Evolutionary conservation across 148 eudicot genomes (phyloP).

Genomic region (Rhododendron kiyosumense): DNA sequence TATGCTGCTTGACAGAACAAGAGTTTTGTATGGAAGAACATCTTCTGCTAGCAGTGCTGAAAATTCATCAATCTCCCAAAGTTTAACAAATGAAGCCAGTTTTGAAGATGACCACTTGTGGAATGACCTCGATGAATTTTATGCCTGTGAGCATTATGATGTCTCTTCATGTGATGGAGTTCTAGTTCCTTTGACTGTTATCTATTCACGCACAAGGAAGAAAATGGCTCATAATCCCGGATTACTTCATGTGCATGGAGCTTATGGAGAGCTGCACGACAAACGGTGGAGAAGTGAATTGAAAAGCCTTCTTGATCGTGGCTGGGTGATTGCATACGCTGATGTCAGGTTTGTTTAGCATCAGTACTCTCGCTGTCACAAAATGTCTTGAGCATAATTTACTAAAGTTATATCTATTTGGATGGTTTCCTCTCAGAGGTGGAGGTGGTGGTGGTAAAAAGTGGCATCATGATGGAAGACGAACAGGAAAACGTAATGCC

Average conservation of each 20-base stretch:
- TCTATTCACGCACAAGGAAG: constrained; percentile 57
- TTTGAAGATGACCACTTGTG: constrained; percentile 39
- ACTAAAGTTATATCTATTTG: constrained; percentile 4
- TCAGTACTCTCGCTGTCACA: not conserved
- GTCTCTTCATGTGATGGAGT: constrained; percentile 71
- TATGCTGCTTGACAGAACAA: constrained; percentile 73
- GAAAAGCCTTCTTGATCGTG: constrained; percentile 97
- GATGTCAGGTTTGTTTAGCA: constrained; percentile 70
- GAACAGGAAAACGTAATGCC: constrained; percentile 58
- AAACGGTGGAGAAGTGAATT: constrained; percentile 92
- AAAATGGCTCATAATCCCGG: constrained; percentile 60
- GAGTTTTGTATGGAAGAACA: constrained; percentile 69
- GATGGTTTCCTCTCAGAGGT: constrained; percentile 48
- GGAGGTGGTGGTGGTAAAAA: constrained; percentile 87
- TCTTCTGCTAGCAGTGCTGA: constrained; percentile 30
- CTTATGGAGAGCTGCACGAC: constrained; percentile 90
- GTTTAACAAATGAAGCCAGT: constrained; percentile 21
- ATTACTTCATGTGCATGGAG: constrained; percentile 89
- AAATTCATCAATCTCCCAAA: constrained; percentile 20
- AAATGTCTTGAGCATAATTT: not conserved
- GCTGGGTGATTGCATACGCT: constrained; percentile 95
- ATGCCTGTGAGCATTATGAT: constrained; percentile 69
- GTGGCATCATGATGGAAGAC: constrained; percentile 87
- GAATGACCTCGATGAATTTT: constrained; percentile 91
- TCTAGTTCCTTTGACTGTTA: constrained; percentile 64